Base-by-base conservation (phyloP, 805 yeast species). In the Metschnikowia baotianmanensis region DNA sequence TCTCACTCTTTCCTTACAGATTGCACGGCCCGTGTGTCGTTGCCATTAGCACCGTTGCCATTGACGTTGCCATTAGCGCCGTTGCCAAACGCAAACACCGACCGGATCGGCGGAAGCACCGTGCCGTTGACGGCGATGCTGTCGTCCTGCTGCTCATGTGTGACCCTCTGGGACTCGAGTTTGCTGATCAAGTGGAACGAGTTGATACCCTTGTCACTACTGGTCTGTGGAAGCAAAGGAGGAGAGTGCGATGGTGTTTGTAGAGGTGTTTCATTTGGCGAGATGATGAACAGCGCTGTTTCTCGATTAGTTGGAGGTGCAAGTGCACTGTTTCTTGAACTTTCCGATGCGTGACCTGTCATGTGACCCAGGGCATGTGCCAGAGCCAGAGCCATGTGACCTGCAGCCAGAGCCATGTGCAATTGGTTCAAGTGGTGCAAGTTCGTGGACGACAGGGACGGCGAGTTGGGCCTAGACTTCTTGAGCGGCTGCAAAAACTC, bases 231-330 rank as follows among this genome's bases (percentile, higher is more conserved):
- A 30, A 53, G 58, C 31, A 74, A 49, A 33, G 61, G 72, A n/a
- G 79, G 79, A 34, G 75, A 67, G 40, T 74, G 78, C 21, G 65
- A 51, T 11, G 77, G 77, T 0, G 78, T 74, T 42, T 70, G 73
- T 29, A 73, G 48, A 9, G 79, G 79, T 6, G 79, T 74, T 11
- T 71, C 77, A 37, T 58, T 61, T 33, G 77, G 68, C 13, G 68
- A 50, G 20, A 52, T 45, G 8, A 62, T 53, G 37, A 63, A 62
- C 8, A 56, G 53, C 3, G 60, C 54, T 13, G 49, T 43, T 18
- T 40, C 47, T 17, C 44, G 44, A 29, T 28, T 24, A 18, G 31
- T 44, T 25, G 36, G 42, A 16, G 38, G 48, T 12, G 30, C 26
- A 15, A 38, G 45, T 9, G 34, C n/a, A n/a, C n/a, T n/a, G n/a